A percentile compares a stretch with the other conserved stretches of the same genome.
Evolutionary conservation across 1,284 basidiomycete species (phyloP).

Genomic region (Quambalaria eucalypti): DNA sequence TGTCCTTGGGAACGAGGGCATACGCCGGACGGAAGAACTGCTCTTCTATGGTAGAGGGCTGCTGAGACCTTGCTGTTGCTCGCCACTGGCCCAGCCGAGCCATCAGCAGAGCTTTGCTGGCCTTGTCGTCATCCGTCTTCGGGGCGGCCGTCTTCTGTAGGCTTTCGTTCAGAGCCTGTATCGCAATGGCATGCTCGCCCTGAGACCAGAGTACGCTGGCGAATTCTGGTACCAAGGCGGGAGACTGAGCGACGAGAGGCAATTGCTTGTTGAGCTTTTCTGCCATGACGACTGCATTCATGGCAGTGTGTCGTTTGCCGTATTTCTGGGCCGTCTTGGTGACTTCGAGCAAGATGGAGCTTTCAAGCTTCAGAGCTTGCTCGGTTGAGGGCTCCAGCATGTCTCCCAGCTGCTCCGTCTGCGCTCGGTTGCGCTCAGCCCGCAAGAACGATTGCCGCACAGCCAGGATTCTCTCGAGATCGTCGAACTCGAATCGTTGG

Average conservation of each 20-base stretch:
- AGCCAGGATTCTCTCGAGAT: slow-evolving; percentile 68
- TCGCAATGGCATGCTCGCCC: slow-evolving; percentile 72
- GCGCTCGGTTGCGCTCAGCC: slow-evolving; percentile 59
- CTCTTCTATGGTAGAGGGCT: slow-evolving; percentile 64
- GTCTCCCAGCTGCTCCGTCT: slow-evolving; percentile 64
- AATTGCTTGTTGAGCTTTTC: slow-evolving; percentile 48
- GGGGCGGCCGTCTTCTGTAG: slow-evolving; percentile 10
- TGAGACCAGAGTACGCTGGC: slow-evolving; percentile 82
- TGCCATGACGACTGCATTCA: slow-evolving; percentile 74
- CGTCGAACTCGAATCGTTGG: slow-evolving; percentile 58
- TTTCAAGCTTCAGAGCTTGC: slow-evolving; percentile 59
- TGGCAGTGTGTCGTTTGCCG: slow-evolving; percentile 66
- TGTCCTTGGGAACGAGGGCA: slow-evolving; percentile 9
- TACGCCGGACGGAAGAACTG: slow-evolving; percentile 64
- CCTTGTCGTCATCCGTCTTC: slow-evolving; percentile 14
- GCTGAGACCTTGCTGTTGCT: slow-evolving; percentile 71
- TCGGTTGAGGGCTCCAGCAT: slow-evolving; percentile 56
- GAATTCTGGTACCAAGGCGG: slow-evolving; percentile 66
- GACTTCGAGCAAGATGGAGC: slow-evolving; percentile 61
- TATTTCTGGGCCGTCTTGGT: slow-evolving; percentile 66
- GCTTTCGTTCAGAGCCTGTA: slow-evolving; percentile 60
- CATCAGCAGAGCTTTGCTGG: slow-evolving; percentile 52
- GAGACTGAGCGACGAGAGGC: slow-evolving; percentile 10
- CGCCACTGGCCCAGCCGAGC: slow-evolving; percentile 66
- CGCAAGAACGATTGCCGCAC: slow-evolving; percentile 74